Evolutionary conservation across 352 stramenopile genomes (phyloP).

Genomic region (Thalassiosira delicatula): DNA sequence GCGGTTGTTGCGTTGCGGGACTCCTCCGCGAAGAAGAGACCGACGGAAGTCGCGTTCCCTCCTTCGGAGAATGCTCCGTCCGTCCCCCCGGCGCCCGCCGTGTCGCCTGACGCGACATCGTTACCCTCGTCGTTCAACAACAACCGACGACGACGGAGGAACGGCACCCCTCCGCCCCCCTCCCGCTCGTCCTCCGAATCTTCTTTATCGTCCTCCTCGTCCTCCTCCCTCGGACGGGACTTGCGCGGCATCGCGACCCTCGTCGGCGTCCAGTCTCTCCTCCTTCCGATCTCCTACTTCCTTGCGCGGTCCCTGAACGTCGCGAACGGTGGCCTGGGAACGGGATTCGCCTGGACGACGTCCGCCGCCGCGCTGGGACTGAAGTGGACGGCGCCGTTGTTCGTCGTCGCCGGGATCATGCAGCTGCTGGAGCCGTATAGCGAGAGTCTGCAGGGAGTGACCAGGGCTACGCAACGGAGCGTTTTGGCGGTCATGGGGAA

Average conservation of each 20-base stretch:
- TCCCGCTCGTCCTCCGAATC: too few relatives aligned
- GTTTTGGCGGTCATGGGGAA: conserved; percentile 74
- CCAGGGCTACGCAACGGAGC: conserved; percentile 73
- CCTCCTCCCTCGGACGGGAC: not conserved
- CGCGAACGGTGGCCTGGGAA: conserved; percentile 71
- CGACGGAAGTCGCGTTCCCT: too few relatives aligned
- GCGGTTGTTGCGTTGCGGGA: too few relatives aligned
- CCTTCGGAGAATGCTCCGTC: too few relatives aligned
- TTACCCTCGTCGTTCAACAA: too few relatives aligned
- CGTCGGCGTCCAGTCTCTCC: conserved; percentile 42
- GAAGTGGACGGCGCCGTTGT: conserved; percentile 68
- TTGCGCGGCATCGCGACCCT: conserved; percentile 39
- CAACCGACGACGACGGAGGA: too few relatives aligned
- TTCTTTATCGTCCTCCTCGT: too few relatives aligned
- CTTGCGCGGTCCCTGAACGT: conserved; percentile 49
- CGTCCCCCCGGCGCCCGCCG: too few relatives aligned
- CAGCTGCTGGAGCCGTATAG: conserved; percentile 70
- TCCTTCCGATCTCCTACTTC: conserved; percentile 39
- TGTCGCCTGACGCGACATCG: too few relatives aligned
- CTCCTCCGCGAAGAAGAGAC: too few relatives aligned
- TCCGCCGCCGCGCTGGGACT: conserved; percentile 44
- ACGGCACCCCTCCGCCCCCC: too few relatives aligned
- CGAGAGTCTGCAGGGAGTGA: conserved; percentile 71
- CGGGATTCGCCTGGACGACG: conserved; percentile 53
- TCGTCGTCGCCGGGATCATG: conserved; percentile 59